Percentiles rank a stretch among this genome's conserved stretches.
Conservation (phyloP, 306 rosid species). For the Alnus rubra region DNA sequence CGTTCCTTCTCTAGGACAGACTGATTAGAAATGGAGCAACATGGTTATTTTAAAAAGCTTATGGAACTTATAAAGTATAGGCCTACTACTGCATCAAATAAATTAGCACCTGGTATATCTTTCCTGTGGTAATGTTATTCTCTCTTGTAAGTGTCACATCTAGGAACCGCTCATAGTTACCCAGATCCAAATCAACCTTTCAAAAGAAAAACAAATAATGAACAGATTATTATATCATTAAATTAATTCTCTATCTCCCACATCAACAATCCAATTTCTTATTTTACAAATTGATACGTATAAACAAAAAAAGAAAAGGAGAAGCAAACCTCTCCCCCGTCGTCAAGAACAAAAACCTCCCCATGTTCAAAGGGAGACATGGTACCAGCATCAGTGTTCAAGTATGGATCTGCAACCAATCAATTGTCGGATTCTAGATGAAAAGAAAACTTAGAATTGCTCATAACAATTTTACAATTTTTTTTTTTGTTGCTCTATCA, state of each 20-base stretch:
- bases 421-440: neutral
- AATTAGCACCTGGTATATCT: constrained; percentile 80
- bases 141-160: constrained; percentile 88
- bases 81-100: neutral
- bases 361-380: constrained; percentile 99
- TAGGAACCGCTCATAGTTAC: constrained; percentile 93
- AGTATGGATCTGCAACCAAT: constrained; percentile 74
- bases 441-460: constrained; percentile 1
- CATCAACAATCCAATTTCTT: neutral
- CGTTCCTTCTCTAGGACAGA: constrained; percentile 97
- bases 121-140: constrained; percentile 93
- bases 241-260: constrained; percentile 16
- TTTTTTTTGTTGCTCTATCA: neutral
- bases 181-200: constrained; percentile 98
- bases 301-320: neutral
- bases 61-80: neutral
- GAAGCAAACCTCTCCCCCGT: constrained; percentile 84
- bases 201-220: constrained; percentile 17
- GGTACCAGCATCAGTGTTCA: constrained; percentile 99
- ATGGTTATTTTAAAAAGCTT: constrained; percentile 14
- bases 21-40: constrained; percentile 38
- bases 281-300: neutral
- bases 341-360: constrained; percentile 98
- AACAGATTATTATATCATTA: neutral
- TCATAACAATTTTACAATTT: neutral